Evolutionary conservation across 345 rosid genomes (phyloP), one percentile per base, ranked within the genome.

Genomic region (Viola odorata): DNA sequence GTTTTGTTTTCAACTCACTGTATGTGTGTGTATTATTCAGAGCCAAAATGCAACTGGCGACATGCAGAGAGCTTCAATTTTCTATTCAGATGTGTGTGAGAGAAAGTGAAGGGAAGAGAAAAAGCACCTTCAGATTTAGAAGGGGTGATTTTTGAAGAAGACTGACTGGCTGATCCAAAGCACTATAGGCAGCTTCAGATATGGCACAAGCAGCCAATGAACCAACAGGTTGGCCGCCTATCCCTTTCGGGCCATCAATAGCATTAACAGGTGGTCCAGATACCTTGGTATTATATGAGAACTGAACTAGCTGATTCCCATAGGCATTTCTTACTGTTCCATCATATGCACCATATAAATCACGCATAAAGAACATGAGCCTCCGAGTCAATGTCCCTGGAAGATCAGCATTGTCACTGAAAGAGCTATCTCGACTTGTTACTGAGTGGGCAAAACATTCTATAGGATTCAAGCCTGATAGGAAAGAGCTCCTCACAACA

Each of bases 171-270:
- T 94, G 97, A 73, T 94, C 99, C 48, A 94, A 71, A 45, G 99
- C 95, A 69, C 99, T 85, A 66, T 94, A 94, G 37, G 99, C 97
- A 41, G 97, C 96, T 78, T 94, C 99, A 3, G 96, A 78, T 48
- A 94, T 60, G 36, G 99, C 88, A 74, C 91, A 90, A 68, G 96
- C 96, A 40, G 96, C 80, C 37, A 82, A 64, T 42, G 97, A 77
- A 12, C 99, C 99, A 6, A 88, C 87, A 55, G 96, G 85, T 56
- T 82, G 80, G 53, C 91, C 96, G 6, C 83, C 91, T 15, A 75
- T 67, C 36, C 58, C 82, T 53, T 75, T 77, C 47, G 40, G 32
- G 17, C 45, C 4, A 65, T 40, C 61, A 55, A 10, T n/a, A 57
- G 37, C 15, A 3, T 50, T 53, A 49, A 17, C 8, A 42, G 12